Percentiles rank a stretch among this genome's conserved stretches.
These are phyloP conservation scores for Tricholoma saponaceum DNA, from an alignment of 768 basidiomycete species.

Conservation along the genomic window DNA sequence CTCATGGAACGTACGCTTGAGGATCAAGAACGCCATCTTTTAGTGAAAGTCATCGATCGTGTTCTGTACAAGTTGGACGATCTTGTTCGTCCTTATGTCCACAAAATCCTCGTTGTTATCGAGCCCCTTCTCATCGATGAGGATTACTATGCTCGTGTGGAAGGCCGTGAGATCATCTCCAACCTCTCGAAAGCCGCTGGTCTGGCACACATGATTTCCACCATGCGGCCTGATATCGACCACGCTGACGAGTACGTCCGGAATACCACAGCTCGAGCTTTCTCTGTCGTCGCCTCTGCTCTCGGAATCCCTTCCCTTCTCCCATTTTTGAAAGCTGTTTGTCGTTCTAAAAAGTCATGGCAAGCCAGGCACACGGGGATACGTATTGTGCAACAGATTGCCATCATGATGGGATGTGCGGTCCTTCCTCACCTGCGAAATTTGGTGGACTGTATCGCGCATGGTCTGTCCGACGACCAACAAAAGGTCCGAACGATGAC, in stretches of 20 bases:
- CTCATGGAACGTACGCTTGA: constrained; percentile 98
- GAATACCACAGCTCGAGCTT: constrained; percentile 97
- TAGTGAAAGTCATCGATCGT: constrained; percentile 99
- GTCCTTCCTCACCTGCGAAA: constrained; percentile 96
- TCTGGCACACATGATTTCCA: constrained; percentile 99
- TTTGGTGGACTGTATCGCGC: constrained; percentile 93
- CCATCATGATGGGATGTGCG: constrained; percentile 99
- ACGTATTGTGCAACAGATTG: constrained; percentile 98
- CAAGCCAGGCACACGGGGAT: constrained; percentile 99
- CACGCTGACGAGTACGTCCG: constrained; percentile 99
- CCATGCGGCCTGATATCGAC: constrained; percentile 99
- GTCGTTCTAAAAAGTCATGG: constrained; percentile 99
- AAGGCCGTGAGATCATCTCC: constrained; percentile 98
- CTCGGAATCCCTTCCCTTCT: constrained; percentile 96
- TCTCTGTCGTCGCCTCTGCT: constrained; percentile 98
- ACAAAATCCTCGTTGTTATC: constrained; percentile 99
- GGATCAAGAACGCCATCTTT: constrained; percentile 95
- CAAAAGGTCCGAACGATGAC: constrained; percentile 98
- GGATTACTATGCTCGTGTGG: constrained; percentile 94
- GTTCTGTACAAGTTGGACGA: constrained; percentile 99
- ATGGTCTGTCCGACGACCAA: constrained; percentile 90
- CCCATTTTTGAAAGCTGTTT: constrained; percentile 97
- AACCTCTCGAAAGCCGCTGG: constrained; percentile 98
- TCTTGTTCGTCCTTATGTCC: constrained; percentile 96
- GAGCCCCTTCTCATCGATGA: constrained; percentile 98